phyloP scores from a whole-genome alignment of 2,329 filamentous ascomycete genomes.

The Pseudogymnoascus sp. region DNA sequence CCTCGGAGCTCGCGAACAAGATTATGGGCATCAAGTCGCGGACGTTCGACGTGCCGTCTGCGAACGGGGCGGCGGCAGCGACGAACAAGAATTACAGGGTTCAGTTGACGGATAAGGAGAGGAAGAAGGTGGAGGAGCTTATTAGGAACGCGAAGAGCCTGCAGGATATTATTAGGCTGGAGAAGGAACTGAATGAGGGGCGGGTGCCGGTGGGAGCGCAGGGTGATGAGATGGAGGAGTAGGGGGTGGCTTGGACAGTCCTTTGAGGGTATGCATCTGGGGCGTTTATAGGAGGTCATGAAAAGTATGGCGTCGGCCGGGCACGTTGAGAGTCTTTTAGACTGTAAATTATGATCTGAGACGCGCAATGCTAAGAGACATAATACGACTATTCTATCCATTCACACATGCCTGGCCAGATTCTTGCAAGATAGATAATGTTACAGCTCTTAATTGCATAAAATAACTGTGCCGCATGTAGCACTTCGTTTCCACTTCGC shows the following conservation, averaged over 20 bases:
- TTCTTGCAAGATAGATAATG: neutral
- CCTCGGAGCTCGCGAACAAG: conserved; percentile 71
- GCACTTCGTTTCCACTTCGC: neutral
- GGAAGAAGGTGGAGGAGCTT: conserved; percentile 73
- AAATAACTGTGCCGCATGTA: neutral
- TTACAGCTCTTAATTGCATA: conserved; percentile 5
- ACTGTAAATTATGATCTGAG: conserved; percentile 7
- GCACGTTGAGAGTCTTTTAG: neutral
- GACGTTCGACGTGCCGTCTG: conserved; percentile 53
- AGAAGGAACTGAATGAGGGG: conserved; percentile 88
- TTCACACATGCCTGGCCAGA: neutral
- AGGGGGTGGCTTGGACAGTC: neutral
- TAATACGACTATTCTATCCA: neutral
- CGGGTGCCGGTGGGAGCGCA: conserved; percentile 65
- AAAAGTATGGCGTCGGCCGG: conserved; percentile 6
- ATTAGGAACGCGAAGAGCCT: conserved; percentile 84
- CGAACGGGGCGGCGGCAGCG: conserved; percentile 37
- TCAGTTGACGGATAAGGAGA: conserved; percentile 82
- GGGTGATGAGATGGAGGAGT: conserved; percentile 55
- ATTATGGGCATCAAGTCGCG: conserved; percentile 80
- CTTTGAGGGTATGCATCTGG: neutral
- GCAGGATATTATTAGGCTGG: conserved; percentile 80
- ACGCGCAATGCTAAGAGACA: conserved; percentile 3
- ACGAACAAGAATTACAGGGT: conserved; percentile 63
- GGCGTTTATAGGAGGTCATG: conserved; percentile 4